Evolutionary conservation across 2,329 filamentous ascomycete genomes (phyloP).

Genomic region (Phialophora tarda): DNA sequence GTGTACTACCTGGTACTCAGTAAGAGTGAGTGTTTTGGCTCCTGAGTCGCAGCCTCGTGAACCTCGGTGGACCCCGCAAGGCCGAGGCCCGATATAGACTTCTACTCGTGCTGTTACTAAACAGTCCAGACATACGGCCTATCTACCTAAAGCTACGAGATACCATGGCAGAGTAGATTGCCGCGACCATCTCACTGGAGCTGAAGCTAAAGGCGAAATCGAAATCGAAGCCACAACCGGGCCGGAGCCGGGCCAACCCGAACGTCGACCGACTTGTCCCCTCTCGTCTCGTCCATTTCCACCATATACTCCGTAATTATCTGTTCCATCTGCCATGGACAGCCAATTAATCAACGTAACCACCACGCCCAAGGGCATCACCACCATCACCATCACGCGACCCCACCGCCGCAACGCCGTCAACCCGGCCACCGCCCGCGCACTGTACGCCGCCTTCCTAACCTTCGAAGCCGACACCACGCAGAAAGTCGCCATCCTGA

Average conservation of each 20-base stretch:
- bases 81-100: not conserved
- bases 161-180: not conserved
- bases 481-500: constrained; percentile 61
- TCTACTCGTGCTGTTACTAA: not conserved
- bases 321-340: not conserved
- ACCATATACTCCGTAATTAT: not conserved
- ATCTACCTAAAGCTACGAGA: not conserved
- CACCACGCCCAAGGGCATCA: constrained; percentile 50
- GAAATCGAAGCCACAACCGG: not conserved
- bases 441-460: constrained; percentile 56
- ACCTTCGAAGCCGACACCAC: constrained; percentile 56
- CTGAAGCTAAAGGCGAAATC: not conserved
- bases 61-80: constrained; percentile 7
- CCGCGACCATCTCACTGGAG: not conserved
- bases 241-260: not conserved
- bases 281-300: not conserved
- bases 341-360: constrained; percentile 5
- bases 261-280: not conserved
- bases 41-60: constrained; percentile 2
- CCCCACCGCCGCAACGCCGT: constrained; percentile 59
- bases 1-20: not conserved
- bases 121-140: too few relatives aligned
- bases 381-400: constrained; percentile 63
- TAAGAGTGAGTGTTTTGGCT: not conserved
- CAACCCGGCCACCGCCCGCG: constrained; percentile 54